Conservation (phyloP, 2,329 filamentous ascomycete species). For the Apiospora phragmitis region DNA sequence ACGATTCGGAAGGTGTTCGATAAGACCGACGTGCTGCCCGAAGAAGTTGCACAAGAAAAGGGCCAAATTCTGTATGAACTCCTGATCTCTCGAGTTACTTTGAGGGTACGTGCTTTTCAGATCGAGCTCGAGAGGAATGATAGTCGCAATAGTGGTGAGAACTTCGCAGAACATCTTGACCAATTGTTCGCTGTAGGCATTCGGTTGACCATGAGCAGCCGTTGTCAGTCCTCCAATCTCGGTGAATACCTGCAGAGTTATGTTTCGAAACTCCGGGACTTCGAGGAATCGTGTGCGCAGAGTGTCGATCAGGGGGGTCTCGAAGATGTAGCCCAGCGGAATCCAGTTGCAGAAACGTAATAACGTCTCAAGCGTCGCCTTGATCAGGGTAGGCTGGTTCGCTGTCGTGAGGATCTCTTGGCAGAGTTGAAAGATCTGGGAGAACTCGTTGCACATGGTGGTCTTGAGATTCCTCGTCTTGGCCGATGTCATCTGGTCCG, state of each 20-base stretch:
- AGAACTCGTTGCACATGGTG: conserved; percentile 98
- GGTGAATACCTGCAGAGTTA: conserved; percentile 94
- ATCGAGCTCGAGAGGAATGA: conserved; percentile 88
- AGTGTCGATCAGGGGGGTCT: conserved; percentile 94
- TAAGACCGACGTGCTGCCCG: conserved; percentile 87
- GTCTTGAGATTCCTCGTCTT: conserved; percentile 97
- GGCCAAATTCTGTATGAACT: conserved; percentile 95
- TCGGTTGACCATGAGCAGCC: conserved; percentile 63
- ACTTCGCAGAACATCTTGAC: conserved; percentile 99
- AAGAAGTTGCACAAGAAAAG: conserved; percentile 98
- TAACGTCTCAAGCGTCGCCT: conserved; percentile 94
- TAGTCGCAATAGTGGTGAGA: conserved; percentile 86
- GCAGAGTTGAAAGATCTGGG: conserved; percentile 96
- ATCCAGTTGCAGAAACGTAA: conserved; percentile 99
- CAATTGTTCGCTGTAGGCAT: conserved; percentile 90
- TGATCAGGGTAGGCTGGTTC: conserved; percentile 84
- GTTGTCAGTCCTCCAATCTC: conserved; percentile 95
- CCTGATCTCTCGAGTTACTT: conserved; percentile 91
- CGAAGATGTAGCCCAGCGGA: conserved; percentile 96
- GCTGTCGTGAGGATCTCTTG: conserved; percentile 92
- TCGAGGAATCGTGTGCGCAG: conserved; percentile 90
- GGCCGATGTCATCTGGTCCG: conserved; percentile 97
- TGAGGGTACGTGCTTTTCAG: conserved; percentile 87
- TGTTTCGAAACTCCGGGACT: conserved; percentile 91
- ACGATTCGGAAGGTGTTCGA: conserved; percentile 92